Percentiles rank a stretch among this genome's conserved stretches.
Evolutionary conservation across 2,329 filamentous ascomycete genomes (phyloP).

Genomic region (Epichloe glyceriae): DNA sequence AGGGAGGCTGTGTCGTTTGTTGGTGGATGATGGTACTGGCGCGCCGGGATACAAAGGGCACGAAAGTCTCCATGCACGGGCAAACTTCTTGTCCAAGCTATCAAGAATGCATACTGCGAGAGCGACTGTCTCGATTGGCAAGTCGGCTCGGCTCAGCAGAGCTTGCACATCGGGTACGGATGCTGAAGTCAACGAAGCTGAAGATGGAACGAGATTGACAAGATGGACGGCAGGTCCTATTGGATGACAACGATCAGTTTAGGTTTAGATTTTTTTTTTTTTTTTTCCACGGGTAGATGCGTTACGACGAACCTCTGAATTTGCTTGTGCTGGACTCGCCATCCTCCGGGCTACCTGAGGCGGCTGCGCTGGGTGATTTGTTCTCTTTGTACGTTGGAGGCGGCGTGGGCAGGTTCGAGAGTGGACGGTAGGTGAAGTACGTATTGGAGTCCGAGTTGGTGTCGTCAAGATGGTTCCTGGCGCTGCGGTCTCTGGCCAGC

Average conservation of each 20-base stretch:
- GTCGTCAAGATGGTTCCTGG: too few species aligned
- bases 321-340: constrained; percentile 28
- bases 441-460: constrained; percentile 23
- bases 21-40: constrained; percentile 11
- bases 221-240: constrained; percentile 53
- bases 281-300: neutral
- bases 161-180: constrained; percentile 47
- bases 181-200: constrained; percentile 45
- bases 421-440: constrained; percentile 52
- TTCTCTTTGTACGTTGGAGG: constrained; percentile 39
- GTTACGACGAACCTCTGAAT: constrained; percentile 22
- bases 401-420: constrained; percentile 56
- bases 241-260: neutral
- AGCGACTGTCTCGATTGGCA: constrained; percentile 49
- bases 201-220: constrained; percentile 51
- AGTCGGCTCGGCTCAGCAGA: constrained; percentile 42
- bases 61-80: constrained; percentile 46
- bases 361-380: constrained; percentile 22
- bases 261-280: neutral
- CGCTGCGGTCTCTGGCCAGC: constrained; percentile 6
- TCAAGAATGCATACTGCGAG: constrained; percentile 55
- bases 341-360: constrained; percentile 25
- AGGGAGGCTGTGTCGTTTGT: constrained; percentile 37
- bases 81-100: constrained; percentile 49
- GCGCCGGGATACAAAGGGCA: constrained; percentile 34